A percentile compares a stretch with the other conserved stretches of the same genome.
These are phyloP conservation scores for Mycena sanguinolenta DNA, from an alignment of 768 basidiomycete species.

Conservation along the genomic window DNA sequence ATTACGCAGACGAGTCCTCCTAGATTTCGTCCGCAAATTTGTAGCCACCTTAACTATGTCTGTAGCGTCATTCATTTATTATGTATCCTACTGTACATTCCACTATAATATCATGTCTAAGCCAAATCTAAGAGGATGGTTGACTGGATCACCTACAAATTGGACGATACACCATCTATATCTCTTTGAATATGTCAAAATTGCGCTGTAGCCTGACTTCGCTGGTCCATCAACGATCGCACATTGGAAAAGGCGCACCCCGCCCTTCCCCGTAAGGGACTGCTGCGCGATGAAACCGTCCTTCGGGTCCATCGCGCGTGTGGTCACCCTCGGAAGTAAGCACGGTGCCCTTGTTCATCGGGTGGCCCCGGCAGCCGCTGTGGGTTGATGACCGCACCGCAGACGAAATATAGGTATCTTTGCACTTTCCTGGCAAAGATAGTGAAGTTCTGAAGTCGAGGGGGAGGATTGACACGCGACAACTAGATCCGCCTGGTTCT, in stretches of 20 bases:
- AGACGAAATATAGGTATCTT: conserved; percentile 3
- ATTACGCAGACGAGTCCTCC: too few relatives aligned
- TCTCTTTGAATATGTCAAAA: conserved; percentile 74
- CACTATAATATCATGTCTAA: background rate
- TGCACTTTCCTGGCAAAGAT: background rate
- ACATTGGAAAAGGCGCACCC: conserved; percentile 59
- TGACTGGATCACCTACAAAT: conserved; percentile 16
- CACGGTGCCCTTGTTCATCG: conserved; percentile 57
- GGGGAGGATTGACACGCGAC: too few relatives aligned
- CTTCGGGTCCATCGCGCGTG: conserved; percentile 69
- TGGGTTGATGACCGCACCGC: conserved; percentile 67
- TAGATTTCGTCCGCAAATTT: too few relatives aligned
- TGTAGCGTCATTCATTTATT: conserved; percentile 8
- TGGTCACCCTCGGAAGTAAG: conserved; percentile 82
- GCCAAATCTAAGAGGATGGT: background rate
- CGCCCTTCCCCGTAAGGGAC: conserved; percentile 62
- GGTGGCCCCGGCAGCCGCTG: conserved; percentile 47
- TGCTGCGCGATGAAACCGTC: conserved; percentile 71
- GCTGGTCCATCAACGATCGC: conserved; percentile 2
- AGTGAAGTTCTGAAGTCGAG: conserved; percentile 7
- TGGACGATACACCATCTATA: conserved; percentile 49
- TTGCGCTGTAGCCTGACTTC: conserved; percentile 71
- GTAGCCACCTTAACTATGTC: conserved; percentile 3
- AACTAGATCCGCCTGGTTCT: background rate
- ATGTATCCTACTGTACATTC: background rate